Percentiles rank a stretch among this genome's conserved stretches.
Evolutionary conservation across 495 filamentous ascomycete genomes (phyloP).

Genomic region (Penicillium subrubescens): DNA sequence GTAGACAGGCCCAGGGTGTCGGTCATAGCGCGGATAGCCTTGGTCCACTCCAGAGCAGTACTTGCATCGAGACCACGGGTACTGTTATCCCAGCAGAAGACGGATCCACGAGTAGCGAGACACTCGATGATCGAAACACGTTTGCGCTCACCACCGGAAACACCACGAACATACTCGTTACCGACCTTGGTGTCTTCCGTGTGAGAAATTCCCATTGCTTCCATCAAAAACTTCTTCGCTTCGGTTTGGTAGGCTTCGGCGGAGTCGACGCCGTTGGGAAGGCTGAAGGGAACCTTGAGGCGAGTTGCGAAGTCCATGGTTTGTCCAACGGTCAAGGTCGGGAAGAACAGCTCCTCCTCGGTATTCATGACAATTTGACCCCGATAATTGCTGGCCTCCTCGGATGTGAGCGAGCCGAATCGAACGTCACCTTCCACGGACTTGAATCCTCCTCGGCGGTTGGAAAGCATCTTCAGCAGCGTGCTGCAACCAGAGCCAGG

Average conservation of each 20-base stretch:
- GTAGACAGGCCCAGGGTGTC: conserved; percentile 48
- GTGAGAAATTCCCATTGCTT: conserved; percentile 74
- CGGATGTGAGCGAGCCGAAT: conserved; percentile 58
- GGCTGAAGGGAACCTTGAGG: conserved; percentile 39
- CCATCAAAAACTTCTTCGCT: conserved; percentile 68
- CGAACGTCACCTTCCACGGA: conserved; percentile 56
- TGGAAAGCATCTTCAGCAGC: conserved; percentile 65
- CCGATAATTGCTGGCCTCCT: conserved; percentile 61
- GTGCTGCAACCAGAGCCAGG: conserved; percentile 51
- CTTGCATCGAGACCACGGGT: conserved; percentile 63
- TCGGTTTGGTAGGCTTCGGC: conserved; percentile 50
- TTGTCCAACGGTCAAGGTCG: conserved; percentile 67
- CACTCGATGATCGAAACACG: conserved; percentile 70
- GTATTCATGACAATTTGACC: conserved; percentile 72
- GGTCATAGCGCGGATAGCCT: conserved; percentile 50
- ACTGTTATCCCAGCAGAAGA: conserved; percentile 65
- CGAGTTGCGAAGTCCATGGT: conserved; percentile 69
- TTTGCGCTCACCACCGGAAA: conserved; percentile 85
- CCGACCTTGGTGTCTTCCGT: conserved; percentile 81
- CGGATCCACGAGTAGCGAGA: conserved; percentile 59
- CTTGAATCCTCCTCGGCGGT: conserved; percentile 61
- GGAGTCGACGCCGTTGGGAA: conserved; percentile 42
- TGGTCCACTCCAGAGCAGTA: conserved; percentile 60
- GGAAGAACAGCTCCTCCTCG: conserved; percentile 75
- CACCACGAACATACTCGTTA: conserved; percentile 74